These are phyloP conservation scores for Paraphysoderma sedebokerense DNA, from an alignment of 371 early-diverging fungal species.

Conservation along the genomic window DNA sequence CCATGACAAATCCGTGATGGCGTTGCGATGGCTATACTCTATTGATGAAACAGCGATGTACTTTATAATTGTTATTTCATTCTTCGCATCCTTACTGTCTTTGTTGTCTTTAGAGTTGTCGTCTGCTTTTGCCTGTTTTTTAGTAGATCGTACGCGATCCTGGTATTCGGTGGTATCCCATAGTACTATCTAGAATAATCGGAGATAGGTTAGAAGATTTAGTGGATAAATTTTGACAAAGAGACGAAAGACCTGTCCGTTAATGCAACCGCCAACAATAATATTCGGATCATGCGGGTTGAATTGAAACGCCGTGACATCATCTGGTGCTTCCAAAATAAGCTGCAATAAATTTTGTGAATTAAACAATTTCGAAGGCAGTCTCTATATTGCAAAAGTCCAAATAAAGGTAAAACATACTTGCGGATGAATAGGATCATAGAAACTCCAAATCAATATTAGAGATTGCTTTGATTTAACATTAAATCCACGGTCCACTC, in stretches of 20 bases:
- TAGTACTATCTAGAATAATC: no score
- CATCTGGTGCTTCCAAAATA: constrained; percentile 45
- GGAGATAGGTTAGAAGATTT: no score
- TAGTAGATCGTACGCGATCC: no score
- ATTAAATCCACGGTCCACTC: constrained; percentile 16
- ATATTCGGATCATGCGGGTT: constrained; percentile 26
- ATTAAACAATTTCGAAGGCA: no score
- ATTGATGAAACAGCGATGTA: constrained; percentile 26
- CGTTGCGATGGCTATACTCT: constrained; percentile 23
- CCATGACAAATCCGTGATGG: constrained; percentile 26
- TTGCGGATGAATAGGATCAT: constrained; percentile 53
- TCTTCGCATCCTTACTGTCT: background rate
- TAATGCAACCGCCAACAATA: constrained; percentile 30
- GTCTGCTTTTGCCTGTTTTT: no score
- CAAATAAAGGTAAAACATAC: no score
- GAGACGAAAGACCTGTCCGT: constrained; percentile 15
- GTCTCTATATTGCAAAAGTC: no score
- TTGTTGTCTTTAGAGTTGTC: constrained; percentile 1
- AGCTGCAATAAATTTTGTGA: no score
- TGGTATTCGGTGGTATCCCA: no score
- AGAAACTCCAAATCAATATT: constrained; percentile 33
- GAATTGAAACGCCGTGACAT: constrained; percentile 24
- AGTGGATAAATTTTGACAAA: no score
- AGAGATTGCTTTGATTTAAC: constrained; percentile 16
- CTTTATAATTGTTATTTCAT: constrained; percentile 15